These are phyloP conservation scores for Guyanaporus albipodus DNA, from an alignment of 768 basidiomycete species.

Conservation along the genomic window DNA sequence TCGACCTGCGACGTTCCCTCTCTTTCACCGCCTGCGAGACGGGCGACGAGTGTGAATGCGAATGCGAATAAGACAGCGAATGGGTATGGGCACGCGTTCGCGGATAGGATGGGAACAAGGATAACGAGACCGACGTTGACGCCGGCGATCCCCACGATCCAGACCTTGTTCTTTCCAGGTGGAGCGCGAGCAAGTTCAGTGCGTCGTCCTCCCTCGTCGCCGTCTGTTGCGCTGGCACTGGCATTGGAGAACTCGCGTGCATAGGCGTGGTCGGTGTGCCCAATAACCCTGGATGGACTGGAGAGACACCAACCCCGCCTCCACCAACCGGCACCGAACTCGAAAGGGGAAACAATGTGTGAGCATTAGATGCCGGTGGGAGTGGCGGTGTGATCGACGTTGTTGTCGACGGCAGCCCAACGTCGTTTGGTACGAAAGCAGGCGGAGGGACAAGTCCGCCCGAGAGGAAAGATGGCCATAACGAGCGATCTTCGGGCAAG, in stretches of 20 bases:
- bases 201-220: slow-evolving; percentile 23
- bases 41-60: slow-evolving; percentile 8
- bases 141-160: slow-evolving; percentile 4
- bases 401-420: slow-evolving; percentile 14
- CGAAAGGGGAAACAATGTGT: slow-evolving; percentile 34
- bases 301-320: slow-evolving; percentile 43
- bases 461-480: slow-evolving; percentile 85
- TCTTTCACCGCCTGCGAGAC: not conserved
- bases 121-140: slow-evolving; percentile 18
- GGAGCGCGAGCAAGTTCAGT: slow-evolving; percentile 23
- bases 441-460: slow-evolving; percentile 63
- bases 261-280: slow-evolving; percentile 26
- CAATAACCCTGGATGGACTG: slow-evolving; percentile 56
- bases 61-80: slow-evolving; percentile 3
- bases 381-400: slow-evolving; percentile 7
- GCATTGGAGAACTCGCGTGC: slow-evolving; percentile 1
- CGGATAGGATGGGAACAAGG: not conserved
- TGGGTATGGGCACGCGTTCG: not conserved
- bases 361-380: not conserved
- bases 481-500: slow-evolving; percentile 88
- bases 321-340: slow-evolving; percentile 52
- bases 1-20: slow-evolving; percentile 11
- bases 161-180: slow-evolving; percentile 6
- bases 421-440: slow-evolving; percentile 11
- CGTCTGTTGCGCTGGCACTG: not conserved